Conservation (phyloP, 805 yeast species). For the Zygosaccharomyces pseudorouxii region DNA sequence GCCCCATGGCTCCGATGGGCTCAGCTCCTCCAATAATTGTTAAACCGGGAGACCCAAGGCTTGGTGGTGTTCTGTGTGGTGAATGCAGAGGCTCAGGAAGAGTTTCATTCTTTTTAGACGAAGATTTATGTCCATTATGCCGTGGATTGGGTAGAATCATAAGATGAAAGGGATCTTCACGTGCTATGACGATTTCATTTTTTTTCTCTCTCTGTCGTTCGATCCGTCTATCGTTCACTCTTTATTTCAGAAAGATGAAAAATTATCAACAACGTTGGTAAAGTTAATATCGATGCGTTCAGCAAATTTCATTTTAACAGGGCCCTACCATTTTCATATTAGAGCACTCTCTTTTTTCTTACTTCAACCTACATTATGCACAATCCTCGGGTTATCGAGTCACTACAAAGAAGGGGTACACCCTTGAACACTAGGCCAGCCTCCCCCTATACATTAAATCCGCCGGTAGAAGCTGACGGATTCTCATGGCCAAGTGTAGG, state of each 20-base stretch:
- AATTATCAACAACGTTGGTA: neutral
- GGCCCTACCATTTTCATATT: neutral
- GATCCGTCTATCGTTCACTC: neutral
- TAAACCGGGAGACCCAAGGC: constrained; percentile 70
- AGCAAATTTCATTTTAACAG: neutral
- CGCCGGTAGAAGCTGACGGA: constrained; percentile 87
- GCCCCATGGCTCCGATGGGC: constrained; percentile 26
- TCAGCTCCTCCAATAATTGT: constrained; percentile 39
- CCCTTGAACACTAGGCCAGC: constrained; percentile 75
- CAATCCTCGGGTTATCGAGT: constrained; percentile 12
- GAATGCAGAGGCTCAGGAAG: constrained; percentile 65
- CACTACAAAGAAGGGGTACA: constrained; percentile 36
- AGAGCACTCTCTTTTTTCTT: neutral
- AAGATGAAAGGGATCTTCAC: constrained; percentile 8
- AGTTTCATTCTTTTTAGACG: constrained; percentile 51
- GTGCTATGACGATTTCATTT: constrained; percentile 9
- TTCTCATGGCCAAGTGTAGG: constrained; percentile 92
- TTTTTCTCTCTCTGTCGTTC: neutral
- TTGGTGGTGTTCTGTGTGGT: constrained; percentile 73
- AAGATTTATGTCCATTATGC: constrained; percentile 60
- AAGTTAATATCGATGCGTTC: neutral
- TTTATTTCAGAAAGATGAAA: neutral
- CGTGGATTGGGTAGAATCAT: constrained; percentile 59
- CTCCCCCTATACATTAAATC: constrained; percentile 74
- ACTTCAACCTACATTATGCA: constrained; percentile 1